These are phyloP conservation scores for Gremmenia infestans DNA, from an alignment of 2,329 filamentous ascomycete genomes.

Conservation along the genomic window DNA sequence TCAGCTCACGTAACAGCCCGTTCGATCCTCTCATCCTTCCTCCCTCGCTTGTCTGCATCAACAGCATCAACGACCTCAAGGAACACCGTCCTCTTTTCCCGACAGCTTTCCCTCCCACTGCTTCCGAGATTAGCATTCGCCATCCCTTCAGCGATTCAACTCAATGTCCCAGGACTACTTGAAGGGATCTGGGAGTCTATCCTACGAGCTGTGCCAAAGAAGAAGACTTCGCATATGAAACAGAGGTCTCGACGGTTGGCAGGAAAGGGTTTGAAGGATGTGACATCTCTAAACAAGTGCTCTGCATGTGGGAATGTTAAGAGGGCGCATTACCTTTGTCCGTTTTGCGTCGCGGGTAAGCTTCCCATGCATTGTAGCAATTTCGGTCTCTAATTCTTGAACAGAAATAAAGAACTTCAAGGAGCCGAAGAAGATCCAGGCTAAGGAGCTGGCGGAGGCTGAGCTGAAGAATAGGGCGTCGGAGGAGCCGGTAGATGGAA, in stretches of 20 bases:
- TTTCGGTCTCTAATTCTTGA: conserved; percentile 9
- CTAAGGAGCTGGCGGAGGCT: background rate
- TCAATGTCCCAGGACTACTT: conserved; percentile 63
- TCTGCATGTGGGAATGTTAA: conserved; percentile 84
- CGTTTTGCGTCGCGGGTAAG: conserved; percentile 79
- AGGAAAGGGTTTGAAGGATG: conserved; percentile 89
- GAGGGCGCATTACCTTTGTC: conserved; percentile 82
- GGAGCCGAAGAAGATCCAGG: background rate
- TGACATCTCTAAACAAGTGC: conserved; percentile 81
- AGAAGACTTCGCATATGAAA: conserved; percentile 96
- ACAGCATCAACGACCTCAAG: conserved; percentile 38
- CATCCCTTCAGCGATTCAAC: conserved; percentile 53
- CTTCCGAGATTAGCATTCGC: conserved; percentile 52
- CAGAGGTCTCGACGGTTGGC: conserved; percentile 91
- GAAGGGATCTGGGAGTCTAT: conserved; percentile 89
- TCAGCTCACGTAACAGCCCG: conserved; percentile 36
- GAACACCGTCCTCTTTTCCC: conserved; percentile 41
- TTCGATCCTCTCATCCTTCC: conserved; percentile 43
- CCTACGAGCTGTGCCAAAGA: conserved; percentile 90
- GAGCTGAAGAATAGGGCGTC: conserved; percentile 6
- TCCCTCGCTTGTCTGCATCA: conserved; percentile 49
- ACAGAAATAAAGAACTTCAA: conserved; percentile 26
- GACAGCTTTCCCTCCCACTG: conserved; percentile 43
- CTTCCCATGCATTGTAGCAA: conserved; percentile 9
- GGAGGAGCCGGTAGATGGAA: conserved; percentile 12